These are phyloP conservation scores for Reutealis trisperma DNA, from an alignment of 345 rosid species.

Conservation along the genomic window DNA sequence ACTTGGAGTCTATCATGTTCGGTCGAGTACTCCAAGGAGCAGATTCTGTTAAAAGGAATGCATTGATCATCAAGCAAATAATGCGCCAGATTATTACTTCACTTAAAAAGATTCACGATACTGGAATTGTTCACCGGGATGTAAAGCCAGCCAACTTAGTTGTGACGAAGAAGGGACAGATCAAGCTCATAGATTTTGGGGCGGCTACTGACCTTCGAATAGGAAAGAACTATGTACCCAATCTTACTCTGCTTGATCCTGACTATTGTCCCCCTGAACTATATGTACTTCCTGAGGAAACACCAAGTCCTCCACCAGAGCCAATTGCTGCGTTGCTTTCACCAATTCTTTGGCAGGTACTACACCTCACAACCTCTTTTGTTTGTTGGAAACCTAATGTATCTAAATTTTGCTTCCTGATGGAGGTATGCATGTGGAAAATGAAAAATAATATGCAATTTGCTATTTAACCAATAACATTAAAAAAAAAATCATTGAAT, in stretches of 20 bases:
- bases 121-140: constrained; percentile 92
- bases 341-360: constrained; percentile 91
- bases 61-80: constrained; percentile 86
- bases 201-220: constrained; percentile 96
- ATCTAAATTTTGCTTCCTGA: background rate
- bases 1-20: constrained; percentile 83
- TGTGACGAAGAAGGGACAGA: constrained; percentile 84
- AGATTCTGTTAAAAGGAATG: constrained; percentile 71
- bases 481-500: too few species aligned
- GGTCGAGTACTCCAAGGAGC: constrained; percentile 77
- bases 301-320: constrained; percentile 93
- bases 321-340: constrained; percentile 91
- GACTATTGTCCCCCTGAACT: constrained; percentile 93
- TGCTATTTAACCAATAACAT: too few species aligned
- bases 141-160: constrained; percentile 93
- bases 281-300: constrained; percentile 91
- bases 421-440: background rate
- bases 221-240: constrained; percentile 86
- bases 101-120: constrained; percentile 81
- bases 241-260: constrained; percentile 76
- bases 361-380: background rate
- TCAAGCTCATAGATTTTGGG: constrained; percentile 95
- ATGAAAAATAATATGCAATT: too few species aligned
- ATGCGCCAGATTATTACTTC: constrained; percentile 89
- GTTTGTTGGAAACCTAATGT: background rate